Percentiles rank a stretch among this genome's conserved stretches.
Conservation (phyloP, 2,329 filamentous ascomycete genomes). For the Aaosphaeria pasadenensis region DNA sequence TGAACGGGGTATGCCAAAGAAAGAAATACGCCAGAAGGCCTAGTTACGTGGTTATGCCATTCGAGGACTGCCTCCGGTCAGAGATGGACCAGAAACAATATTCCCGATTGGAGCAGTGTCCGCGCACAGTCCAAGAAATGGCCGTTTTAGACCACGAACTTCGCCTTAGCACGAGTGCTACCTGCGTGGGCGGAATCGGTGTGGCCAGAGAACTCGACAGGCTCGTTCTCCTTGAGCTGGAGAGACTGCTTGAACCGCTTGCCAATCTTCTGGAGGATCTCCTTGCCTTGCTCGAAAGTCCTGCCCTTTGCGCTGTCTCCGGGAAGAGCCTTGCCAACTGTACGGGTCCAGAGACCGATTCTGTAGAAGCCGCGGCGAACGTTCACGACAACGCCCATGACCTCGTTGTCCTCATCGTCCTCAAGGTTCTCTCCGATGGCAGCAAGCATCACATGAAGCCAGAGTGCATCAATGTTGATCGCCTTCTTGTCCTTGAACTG, state of each 20-base stretch:
- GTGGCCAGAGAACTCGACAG: constrained; percentile 93
- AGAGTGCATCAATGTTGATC: constrained; percentile 89
- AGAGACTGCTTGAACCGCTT: constrained; percentile 90
- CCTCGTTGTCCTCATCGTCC: constrained; percentile 88
- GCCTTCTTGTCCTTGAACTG: constrained; percentile 94
- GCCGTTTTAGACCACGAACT: constrained; percentile 69
- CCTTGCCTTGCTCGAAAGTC: constrained; percentile 76
- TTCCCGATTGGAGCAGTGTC: background rate
- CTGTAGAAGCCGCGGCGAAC: constrained; percentile 98
- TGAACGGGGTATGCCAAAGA: constrained; percentile 6
- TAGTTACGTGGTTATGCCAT: too few relatives aligned
- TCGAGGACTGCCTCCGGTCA: background rate
- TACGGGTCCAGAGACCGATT: constrained; percentile 95
- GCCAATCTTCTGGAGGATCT: constrained; percentile 81
- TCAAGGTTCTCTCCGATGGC: constrained; percentile 98
- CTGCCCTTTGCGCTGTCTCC: constrained; percentile 75
- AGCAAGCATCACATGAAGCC: constrained; percentile 94
- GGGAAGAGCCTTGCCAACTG: constrained; percentile 79
- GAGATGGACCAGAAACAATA: background rate
- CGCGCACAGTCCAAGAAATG: too few relatives aligned
- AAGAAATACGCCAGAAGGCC: background rate
- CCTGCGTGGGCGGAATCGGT: constrained; percentile 90
- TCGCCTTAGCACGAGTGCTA: constrained; percentile 93
- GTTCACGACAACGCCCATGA: constrained; percentile 99
- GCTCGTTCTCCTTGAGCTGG: constrained; percentile 71